These are phyloP conservation scores for Raphanus sativus DNA, from an alignment of 345 rosid species.

Conservation along the genomic window DNA sequence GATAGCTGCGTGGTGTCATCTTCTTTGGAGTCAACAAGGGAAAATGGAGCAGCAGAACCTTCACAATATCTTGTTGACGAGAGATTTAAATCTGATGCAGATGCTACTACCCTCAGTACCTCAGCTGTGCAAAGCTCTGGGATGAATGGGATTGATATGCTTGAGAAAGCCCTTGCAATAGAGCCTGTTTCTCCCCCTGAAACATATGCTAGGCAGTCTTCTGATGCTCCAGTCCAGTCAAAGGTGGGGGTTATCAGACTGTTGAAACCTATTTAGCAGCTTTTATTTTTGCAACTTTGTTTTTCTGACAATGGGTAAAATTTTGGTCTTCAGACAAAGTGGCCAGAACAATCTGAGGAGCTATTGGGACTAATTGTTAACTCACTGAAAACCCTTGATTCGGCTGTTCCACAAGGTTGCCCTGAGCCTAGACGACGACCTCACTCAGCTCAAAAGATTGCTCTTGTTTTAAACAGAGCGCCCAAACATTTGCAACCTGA, in stretches of 20 bases:
- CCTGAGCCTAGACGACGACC: slow-evolving; percentile 95
- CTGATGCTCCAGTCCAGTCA: slow-evolving; percentile 60
- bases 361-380: slow-evolving; percentile 92
- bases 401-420: slow-evolving; percentile 92
- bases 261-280: not conserved
- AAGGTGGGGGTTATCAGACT: slow-evolving; percentile 53
- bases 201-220: slow-evolving; percentile 57
- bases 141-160: slow-evolving; percentile 46
- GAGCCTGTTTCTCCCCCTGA: slow-evolving; percentile 62
- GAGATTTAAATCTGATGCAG: slow-evolving; percentile 74
- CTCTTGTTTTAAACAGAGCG: slow-evolving; percentile 92
- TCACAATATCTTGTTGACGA: slow-evolving; percentile 57
- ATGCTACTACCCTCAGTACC: slow-evolving; percentile 55
- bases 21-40: slow-evolving; percentile 53
- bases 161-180: slow-evolving; percentile 57
- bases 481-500: slow-evolving; percentile 90
- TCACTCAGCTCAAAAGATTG: slow-evolving; percentile 89
- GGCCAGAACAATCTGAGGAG: slow-evolving; percentile 99
- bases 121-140: slow-evolving; percentile 81
- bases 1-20: slow-evolving; percentile 30
- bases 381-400: slow-evolving; percentile 91
- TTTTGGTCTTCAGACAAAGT: slow-evolving; percentile 69
- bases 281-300: not conserved
- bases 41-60: slow-evolving; percentile 58
- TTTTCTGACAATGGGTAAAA: slow-evolving; percentile 26